A percentile compares a stretch with the other conserved stretches of the same genome.
These are phyloP conservation scores for Forsythia viridissima DNA, from an alignment of 257 asterid genomes.

Conservation along the genomic window DNA sequence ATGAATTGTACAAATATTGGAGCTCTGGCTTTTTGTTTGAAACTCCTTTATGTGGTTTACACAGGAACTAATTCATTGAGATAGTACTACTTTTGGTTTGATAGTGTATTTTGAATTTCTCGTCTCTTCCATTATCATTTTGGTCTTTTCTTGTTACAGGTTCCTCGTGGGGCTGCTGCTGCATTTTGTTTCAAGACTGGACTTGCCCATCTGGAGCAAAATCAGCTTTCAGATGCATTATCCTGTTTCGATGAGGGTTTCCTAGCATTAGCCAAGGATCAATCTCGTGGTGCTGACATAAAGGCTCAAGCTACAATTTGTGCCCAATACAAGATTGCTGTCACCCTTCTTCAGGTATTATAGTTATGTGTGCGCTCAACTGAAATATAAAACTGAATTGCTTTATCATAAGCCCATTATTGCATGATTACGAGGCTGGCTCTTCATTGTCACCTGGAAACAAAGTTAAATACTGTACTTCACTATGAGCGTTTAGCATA, in stretches of 20 bases:
- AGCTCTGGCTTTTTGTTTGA: background rate
- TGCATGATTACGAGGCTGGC: background rate
- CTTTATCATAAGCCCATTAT: background rate
- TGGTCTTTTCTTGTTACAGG: slow-evolving; percentile 47
- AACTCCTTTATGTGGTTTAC: slow-evolving; percentile 9
- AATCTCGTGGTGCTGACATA: slow-evolving; percentile 97
- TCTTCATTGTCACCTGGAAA: background rate
- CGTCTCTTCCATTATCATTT: background rate
- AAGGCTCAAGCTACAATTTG: slow-evolving; percentile 99
- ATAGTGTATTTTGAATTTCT: background rate
- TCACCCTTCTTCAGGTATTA: slow-evolving; percentile 91
- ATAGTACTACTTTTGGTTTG: background rate
- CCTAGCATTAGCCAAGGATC: slow-evolving; percentile 98
- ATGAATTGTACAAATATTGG: background rate
- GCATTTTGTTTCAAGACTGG: slow-evolving; percentile 95
- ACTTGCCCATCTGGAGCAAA: slow-evolving; percentile 96
- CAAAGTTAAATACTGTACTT: background rate
- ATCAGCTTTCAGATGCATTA: slow-evolving; percentile 97
- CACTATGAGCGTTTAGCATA: background rate
- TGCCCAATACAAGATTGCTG: slow-evolving; percentile 99
- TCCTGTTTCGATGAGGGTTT: slow-evolving; percentile 98
- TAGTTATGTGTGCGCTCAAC: slow-evolving; percentile 12
- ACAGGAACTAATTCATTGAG: background rate
- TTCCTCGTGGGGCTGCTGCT: slow-evolving; percentile 98
- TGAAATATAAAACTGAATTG: slow-evolving; percentile 1